Conservation (phyloP, 2,329 filamentous ascomycete species). For the Stachybotrys elegans region DNA sequence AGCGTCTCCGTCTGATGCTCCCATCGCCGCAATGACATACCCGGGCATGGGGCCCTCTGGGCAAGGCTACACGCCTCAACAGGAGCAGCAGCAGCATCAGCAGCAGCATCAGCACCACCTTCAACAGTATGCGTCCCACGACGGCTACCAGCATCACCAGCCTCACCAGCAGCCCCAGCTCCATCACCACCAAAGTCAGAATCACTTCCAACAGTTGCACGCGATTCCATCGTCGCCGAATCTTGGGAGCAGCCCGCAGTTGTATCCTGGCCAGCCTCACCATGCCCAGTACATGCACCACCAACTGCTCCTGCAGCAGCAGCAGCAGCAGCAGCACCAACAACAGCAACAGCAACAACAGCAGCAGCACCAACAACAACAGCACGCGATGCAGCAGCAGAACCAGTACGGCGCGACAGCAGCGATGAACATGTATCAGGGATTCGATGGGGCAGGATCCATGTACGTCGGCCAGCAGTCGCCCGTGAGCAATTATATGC, state of each 20-base stretch:
- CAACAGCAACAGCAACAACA: conserved; percentile 11
- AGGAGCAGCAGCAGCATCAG: conserved; percentile 19
- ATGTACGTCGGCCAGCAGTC: neutral
- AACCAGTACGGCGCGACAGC: no score
- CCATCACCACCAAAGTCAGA: conserved; percentile 17
- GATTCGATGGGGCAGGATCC: neutral
- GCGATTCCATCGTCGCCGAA: no score
- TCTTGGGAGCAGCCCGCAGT: conserved; percentile 12
- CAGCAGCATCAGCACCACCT: conserved; percentile 19
- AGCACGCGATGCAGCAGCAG: no score
- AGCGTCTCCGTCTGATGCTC: neutral
- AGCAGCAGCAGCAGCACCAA: conserved; percentile 13
- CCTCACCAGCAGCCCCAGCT: conserved; percentile 17
- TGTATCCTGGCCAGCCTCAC: conserved; percentile 17
- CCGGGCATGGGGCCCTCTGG: conserved; percentile 34
- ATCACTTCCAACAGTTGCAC: conserved; percentile 17
- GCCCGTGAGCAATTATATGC: neutral
- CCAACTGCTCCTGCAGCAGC: conserved; percentile 10
- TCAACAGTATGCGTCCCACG: conserved; percentile 10
- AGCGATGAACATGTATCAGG: conserved; percentile 1
- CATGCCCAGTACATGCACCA: conserved; percentile 23
- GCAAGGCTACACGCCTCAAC: conserved; percentile 33
- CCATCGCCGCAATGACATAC: conserved; percentile 20
- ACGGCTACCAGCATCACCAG: conserved; percentile 19
- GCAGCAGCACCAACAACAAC: neutral